Percentiles rank a stretch among this genome's conserved stretches.
phyloP scores from a whole-genome alignment of 352 stramenopile species.

The Globisporangium spiculum region DNA sequence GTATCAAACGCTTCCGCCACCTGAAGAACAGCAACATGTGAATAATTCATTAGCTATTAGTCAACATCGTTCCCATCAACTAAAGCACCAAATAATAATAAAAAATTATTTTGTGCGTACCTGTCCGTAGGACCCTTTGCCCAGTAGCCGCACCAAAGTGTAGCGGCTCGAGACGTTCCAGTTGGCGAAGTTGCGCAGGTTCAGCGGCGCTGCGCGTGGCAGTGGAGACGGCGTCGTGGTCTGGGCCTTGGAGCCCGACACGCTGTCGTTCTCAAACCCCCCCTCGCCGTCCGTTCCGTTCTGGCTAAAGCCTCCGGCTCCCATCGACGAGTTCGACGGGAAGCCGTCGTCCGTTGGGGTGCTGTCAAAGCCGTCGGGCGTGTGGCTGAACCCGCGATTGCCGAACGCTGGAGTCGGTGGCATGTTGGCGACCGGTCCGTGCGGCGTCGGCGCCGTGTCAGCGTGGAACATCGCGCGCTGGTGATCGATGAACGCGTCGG shows the following conservation, averaged over 20 bases:
- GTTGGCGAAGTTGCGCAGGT: conserved; percentile 79
- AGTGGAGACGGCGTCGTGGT: conserved; percentile 57
- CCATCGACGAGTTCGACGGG: conserved; percentile 36
- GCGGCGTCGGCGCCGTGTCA: conserved; percentile 73
- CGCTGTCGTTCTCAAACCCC: conserved; percentile 15
- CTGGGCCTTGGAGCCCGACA: conserved; percentile 28
- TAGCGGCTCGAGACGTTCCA: conserved; percentile 82
- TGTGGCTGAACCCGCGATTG: conserved; percentile 55
- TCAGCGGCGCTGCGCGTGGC: conserved; percentile 65
- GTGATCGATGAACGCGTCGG: conserved; percentile 74
- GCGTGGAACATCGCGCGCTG: conserved; percentile 72
- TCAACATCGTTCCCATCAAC: neutral
- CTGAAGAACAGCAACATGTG: neutral
- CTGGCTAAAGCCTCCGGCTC: conserved; percentile 21
- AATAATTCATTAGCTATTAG: neutral
- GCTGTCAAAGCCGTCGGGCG: conserved; percentile 63
- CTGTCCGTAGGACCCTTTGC: conserved; percentile 86
- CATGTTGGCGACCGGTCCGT: conserved; percentile 74
- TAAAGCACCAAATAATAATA: neutral
- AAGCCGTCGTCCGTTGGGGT: conserved; percentile 51
- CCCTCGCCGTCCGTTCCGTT: conserved; percentile 29
- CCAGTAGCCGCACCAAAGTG: conserved; percentile 73
- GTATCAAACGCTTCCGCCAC: conserved; percentile 82
- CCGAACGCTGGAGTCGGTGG: conserved; percentile 79
- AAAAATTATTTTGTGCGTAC: neutral